Conservation (phyloP, 2,329 filamentous ascomycete genomes). For the Nemania sp. region DNA sequence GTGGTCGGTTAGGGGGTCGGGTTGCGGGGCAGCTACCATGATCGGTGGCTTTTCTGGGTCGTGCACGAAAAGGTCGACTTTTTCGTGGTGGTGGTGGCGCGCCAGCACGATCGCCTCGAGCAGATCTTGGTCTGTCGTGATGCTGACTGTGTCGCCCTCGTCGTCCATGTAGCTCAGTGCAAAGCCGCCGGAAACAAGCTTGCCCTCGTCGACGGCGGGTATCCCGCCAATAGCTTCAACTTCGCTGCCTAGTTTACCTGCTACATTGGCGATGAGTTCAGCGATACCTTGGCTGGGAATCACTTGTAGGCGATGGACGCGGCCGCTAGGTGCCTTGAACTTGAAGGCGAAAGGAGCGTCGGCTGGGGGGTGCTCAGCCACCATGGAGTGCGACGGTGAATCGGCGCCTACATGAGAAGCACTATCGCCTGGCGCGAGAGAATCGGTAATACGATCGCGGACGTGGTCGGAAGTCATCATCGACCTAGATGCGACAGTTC, state of each 20-base stretch:
- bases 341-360: constrained; percentile 94
- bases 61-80: constrained; percentile 96
- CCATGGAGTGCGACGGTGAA: constrained; percentile 69
- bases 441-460: constrained; percentile 72
- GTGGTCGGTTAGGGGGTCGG: constrained; percentile 43
- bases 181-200: constrained; percentile 76
- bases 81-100: constrained; percentile 76
- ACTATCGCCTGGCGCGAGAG: constrained; percentile 89
- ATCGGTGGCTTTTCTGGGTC: constrained; percentile 87
- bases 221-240: constrained; percentile 81
- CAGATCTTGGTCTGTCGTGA: constrained; percentile 93
- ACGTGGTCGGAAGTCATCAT: constrained; percentile 79
- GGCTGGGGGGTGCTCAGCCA: constrained; percentile 62
- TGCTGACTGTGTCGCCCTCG: constrained; percentile 94
- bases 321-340: constrained; percentile 95
- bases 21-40: constrained; percentile 57
- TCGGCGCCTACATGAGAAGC: constrained; percentile 88
- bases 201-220: constrained; percentile 77
- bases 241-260: constrained; percentile 82
- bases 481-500: constrained; percentile 70
- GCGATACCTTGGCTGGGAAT: constrained; percentile 77
- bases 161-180: constrained; percentile 96
- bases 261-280: constrained; percentile 76
- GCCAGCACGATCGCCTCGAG: constrained; percentile 86
- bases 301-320: constrained; percentile 90